Evolutionary conservation across 2,329 filamentous ascomycete species (phyloP), one percentile per base, ranked within the genome.

Genomic region (Aspergillus novofumigatus): DNA sequence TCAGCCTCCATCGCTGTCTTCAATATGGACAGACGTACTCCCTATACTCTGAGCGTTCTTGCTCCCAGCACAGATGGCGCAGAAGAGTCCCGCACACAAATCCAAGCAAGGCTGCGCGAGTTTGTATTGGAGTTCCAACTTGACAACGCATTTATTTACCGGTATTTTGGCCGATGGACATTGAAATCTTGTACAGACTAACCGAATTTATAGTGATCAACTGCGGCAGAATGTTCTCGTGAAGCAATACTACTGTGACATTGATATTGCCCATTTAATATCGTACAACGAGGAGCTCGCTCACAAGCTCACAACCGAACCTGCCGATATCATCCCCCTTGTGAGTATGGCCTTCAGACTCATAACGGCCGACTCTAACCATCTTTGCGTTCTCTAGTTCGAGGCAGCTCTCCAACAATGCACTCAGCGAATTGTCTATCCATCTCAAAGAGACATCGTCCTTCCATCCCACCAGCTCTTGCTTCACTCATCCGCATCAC

Each of bases 271-370:
- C 60, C 93, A 99, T 73, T 80, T 99, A 58, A 97, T 97, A 73
- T 94, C 89, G 60, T 97, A 92, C 78, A 94, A 96, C 70, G 93
- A 97, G 76, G 92, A 97, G 73, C 82, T 99, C 59, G 94, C 93
- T 28, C 91, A 97, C 74, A 87, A 88, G 70, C 81, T 99, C 60
- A 90, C 89, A 21, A 94, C 90, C 51, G 91, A 97, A 71, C 95
- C 94, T 3, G 89, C 88, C 49, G 92, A 97, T 56, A 89, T 96
- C 55, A 94, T 99, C 58, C 93, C 94, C 59, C 79, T 97, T 54
- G 92, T 96, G 78, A 60, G 85, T 69, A n/a, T 10, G 20, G 7
- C 49, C 41, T 21, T 21, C 28, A n/a, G 9, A 10, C 26, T 21
- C 20, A 8, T 8, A 9, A 11, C 21, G 50, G 32, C 23, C 44